Evolutionary conservation across 306 rosid species (phyloP), one percentile per base, ranked within the genome.

Genomic region (Geum urbanum): DNA sequence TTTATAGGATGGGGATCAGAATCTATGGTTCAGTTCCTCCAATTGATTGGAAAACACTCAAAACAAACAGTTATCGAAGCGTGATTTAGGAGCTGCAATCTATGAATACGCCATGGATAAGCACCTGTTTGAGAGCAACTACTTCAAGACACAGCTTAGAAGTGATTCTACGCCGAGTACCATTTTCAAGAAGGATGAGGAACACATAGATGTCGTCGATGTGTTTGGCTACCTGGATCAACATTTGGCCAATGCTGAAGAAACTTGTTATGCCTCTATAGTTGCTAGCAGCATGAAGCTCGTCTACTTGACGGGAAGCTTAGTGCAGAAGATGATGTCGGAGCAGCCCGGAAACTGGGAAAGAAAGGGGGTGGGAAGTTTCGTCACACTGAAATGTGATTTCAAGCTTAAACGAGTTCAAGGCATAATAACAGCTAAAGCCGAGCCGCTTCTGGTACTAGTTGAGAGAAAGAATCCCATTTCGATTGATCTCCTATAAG

Each of bases 1-100:
- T 78, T 84, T 11, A 9, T 24, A 4, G 86, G 86, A 49, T 86
- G 89, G 95, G 89, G 83, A 70, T 91, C 97, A 46, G 82, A 80
- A 72, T 83, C 85, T 60, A 83, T 91, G 24, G 32, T 73, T 48
- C 60, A 50, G 45, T 91, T 91, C 81, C 97, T 91, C 63, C 65
- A 43, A 64, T n/a, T n/a, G n/a, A n/a, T n/a, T n/a, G n/a, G n/a
- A n/a, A n/a, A n/a, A n/a, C n/a, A n/a, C n/a, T n/a, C n/a, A n/a
- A n/a, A n/a, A n/a, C n/a, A n/a, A n/a, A n/a, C 84, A 78, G 13
- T 19, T 86, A 59, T 50, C 86, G 1, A 85, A 39, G 41, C 69
- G 50, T 49, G 71, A 40, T 22, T 78, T 83, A 51, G 83, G 20
- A 60, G 24, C 41, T 57, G 53, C 46, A 72, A 78, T 91, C 48